phyloP scores from a whole-genome alignment of 1,284 basidiomycete genomes.

The Puccinia triticina region DNA sequence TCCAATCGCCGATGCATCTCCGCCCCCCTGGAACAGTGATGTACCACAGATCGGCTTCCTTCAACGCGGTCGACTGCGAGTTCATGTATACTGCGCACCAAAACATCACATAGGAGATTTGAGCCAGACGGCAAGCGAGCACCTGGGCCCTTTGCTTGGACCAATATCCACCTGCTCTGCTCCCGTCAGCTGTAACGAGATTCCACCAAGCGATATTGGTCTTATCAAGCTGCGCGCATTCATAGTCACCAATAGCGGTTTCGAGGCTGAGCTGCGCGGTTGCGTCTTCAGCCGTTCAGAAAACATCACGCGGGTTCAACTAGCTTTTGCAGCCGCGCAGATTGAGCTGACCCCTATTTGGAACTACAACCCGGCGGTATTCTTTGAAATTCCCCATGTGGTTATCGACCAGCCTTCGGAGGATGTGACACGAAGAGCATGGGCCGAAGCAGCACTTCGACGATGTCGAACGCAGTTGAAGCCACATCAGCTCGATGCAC shows the following conservation, averaged over 20 bases:
- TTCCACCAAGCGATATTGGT: neutral
- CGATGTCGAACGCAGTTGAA: too few relatives aligned
- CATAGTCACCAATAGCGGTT: neutral
- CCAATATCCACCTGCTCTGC: too few relatives aligned
- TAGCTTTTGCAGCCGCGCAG: neutral
- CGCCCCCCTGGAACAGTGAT: too few relatives aligned
- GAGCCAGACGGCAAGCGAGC: neutral
- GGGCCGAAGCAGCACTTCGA: neutral
- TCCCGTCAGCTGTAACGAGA: too few relatives aligned
- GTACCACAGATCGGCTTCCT: too few relatives aligned
- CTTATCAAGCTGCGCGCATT: neutral
- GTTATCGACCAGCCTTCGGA: too few relatives aligned
- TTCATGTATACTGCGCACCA: too few relatives aligned
- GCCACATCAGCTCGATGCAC: neutral
- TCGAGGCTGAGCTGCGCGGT: neutral
- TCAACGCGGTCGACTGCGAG: too few relatives aligned
- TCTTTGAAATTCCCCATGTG: neutral
- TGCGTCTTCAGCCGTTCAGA: neutral
- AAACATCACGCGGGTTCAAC: neutral
- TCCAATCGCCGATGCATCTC: too few relatives aligned
- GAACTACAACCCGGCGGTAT: too few relatives aligned
- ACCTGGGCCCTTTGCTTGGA: too few relatives aligned
- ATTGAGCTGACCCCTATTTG: neutral
- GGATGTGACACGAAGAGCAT: too few relatives aligned
- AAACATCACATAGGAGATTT: neutral